Evolutionary conservation across 1,284 basidiomycete genomes (phyloP).

Genomic region (Butyriboletus appendiculatus): DNA sequence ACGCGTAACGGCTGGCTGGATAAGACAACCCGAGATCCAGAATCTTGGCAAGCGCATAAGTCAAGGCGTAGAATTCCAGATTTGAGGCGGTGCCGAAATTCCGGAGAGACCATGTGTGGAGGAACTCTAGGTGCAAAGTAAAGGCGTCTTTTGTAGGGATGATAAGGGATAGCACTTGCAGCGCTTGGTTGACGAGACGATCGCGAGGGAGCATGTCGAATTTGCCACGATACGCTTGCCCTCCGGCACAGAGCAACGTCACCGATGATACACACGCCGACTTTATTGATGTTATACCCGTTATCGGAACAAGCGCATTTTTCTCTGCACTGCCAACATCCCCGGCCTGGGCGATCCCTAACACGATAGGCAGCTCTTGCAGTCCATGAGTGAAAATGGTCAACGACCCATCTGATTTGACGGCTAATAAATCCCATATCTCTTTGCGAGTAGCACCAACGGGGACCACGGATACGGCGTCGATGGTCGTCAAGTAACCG

Average conservation of each 20-base stretch:
- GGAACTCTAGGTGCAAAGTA: constrained; percentile 54
- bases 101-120: constrained; percentile 54
- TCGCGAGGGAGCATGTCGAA: constrained; percentile 54
- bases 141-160: constrained; percentile 58
- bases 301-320: constrained; percentile 25
- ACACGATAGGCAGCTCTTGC: constrained; percentile 45
- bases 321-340: constrained; percentile 14
- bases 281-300: constrained; percentile 39
- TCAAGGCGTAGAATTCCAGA: constrained; percentile 59
- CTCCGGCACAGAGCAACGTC: constrained; percentile 50
- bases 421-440: constrained; percentile 68
- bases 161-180: constrained; percentile 62
- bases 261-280: constrained; percentile 47
- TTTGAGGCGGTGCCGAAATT: constrained; percentile 44
- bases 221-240: constrained; percentile 44
- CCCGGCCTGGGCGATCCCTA: constrained; percentile 25
- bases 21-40: constrained; percentile 43
- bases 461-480: constrained; percentile 56
- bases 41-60: constrained; percentile 49
- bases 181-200: constrained; percentile 55
- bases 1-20: constrained; percentile 6
- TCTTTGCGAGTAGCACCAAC: constrained; percentile 61
- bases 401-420: constrained; percentile 54
- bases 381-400: constrained; percentile 62
- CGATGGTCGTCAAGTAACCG: constrained; percentile 39